Conservation (phyloP, 2,329 filamentous ascomycete species). For the Fusarium begoniae region DNA sequence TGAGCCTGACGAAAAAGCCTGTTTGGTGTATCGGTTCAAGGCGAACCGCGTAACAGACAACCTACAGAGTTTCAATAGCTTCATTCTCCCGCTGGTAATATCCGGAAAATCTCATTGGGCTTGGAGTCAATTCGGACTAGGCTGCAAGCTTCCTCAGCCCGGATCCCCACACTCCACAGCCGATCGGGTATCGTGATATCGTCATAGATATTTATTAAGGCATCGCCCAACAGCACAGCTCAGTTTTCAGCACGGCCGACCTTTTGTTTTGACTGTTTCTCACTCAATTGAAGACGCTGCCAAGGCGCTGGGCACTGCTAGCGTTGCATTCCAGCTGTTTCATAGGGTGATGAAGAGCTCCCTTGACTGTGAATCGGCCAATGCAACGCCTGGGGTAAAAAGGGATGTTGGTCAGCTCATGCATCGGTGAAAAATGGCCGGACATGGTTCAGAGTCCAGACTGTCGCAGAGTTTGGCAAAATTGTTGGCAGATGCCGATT, state of each 20-base stretch:
- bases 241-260: slow-evolving; percentile 11
- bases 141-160: neutral
- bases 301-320: slow-evolving; percentile 26
- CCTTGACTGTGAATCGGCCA: slow-evolving; percentile 5
- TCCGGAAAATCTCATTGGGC: slow-evolving; percentile 3
- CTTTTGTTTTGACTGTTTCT: neutral
- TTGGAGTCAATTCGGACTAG: slow-evolving; percentile 8
- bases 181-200: slow-evolving; percentile 28
- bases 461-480: neutral
- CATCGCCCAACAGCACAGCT: slow-evolving; percentile 11
- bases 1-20: slow-evolving; percentile 7
- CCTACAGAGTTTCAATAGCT: slow-evolving; percentile 23
- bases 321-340: slow-evolving; percentile 21
- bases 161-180: slow-evolving; percentile 23
- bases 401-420: slow-evolving; percentile 18
- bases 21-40: slow-evolving; percentile 7
- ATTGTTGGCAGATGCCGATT: slow-evolving; percentile 22
- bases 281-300: slow-evolving; percentile 22
- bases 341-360: slow-evolving; percentile 7
- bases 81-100: slow-evolving; percentile 6
- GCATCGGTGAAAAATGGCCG: slow-evolving; percentile 23
- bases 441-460: slow-evolving; percentile 4
- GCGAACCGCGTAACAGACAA: slow-evolving; percentile 30
- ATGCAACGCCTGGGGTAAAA: slow-evolving; percentile 10
- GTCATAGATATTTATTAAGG: slow-evolving; percentile 31